Evolutionary conservation across 495 filamentous ascomycete species (phyloP).

Genomic region (Daldinia childiae): DNA sequence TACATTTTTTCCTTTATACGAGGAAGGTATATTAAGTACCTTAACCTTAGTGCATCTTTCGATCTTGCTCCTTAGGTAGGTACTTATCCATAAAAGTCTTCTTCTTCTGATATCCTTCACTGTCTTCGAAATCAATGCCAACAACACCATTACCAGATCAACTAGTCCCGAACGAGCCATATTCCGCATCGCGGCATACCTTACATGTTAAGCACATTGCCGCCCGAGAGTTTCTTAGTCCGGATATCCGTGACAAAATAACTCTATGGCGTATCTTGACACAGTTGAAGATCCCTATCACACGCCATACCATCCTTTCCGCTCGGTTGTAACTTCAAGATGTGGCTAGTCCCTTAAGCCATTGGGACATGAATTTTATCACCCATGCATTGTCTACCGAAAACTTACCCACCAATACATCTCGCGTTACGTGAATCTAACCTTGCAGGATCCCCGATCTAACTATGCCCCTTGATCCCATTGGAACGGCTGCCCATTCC

Average conservation of each 20-base stretch:
- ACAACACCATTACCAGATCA: background rate
- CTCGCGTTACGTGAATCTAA: constrained; percentile 25
- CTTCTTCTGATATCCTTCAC: background rate
- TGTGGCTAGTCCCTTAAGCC: constrained; percentile 36
- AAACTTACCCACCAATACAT: constrained; percentile 20
- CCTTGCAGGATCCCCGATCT: constrained; percentile 32
- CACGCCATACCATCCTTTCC: constrained; percentile 25
- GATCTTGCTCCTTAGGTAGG: no score
- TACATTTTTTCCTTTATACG: background rate
- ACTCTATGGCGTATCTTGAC: constrained; percentile 21
- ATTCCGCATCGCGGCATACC: constrained; percentile 2
- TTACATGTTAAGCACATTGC: background rate
- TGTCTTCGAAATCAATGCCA: background rate
- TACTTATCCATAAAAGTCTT: background rate
- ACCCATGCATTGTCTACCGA: constrained; percentile 22
- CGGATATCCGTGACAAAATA: constrained; percentile 24
- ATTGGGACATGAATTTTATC: constrained; percentile 19
- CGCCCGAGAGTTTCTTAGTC: background rate
- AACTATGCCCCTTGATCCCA: constrained; percentile 28
- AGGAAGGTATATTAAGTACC: constrained; percentile 6
- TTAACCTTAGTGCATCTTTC: background rate
- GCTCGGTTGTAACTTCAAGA: constrained; percentile 36
- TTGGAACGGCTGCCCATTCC: constrained; percentile 42
- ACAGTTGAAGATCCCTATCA: constrained; percentile 30
- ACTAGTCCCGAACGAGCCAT: constrained; percentile 1